Evolutionary conservation across 106 monocot species (phyloP), one percentile per base, ranked within the genome.

Genomic region (Acorus gramineus): DNA sequence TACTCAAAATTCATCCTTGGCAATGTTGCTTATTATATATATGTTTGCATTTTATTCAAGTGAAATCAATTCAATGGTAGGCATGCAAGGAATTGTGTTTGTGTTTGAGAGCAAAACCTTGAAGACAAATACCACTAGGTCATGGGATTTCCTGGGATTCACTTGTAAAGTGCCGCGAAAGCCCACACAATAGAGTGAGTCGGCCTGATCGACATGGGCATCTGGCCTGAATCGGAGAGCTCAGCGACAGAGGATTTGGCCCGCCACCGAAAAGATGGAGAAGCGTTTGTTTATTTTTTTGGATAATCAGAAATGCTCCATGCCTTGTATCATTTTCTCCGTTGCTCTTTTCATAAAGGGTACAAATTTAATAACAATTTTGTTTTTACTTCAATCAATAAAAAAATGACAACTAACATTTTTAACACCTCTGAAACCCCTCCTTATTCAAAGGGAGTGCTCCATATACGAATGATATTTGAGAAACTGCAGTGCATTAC

Each of bases 131-230:
- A 46, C 61, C 11, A 61, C 70, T 3, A 50, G 54, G 44, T 70
- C 70, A 2, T 70, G 70, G 70, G 70, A 70, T 11, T 70, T 70
- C 11, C 47, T 46, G 48, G 70, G 45, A 5, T 13, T 61, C 8
- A 14, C 11, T 2, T 0, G 28, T 1, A 28, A 28, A 28, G 10
- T 58, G 28, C 45, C 50, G 14, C 44, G 11, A 42, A 43, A 52
- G 3, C 8, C 6, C n/a, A 46, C 14, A 6, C 8, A 61, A 13
- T 6, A 52, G 46, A 53, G 53, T 12, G 55, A 66, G 28, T 65
- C 3, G 65, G 65, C 65, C 4, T 43, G 11, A 65, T 65, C 7
- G 65, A 65, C 8, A 65, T 14, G 3, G 65, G 65, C 11, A 48
- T 62, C 45, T 62, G 62, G 62, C 62, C 62, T 1, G 62, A 62